Evolutionary conservation across 2,329 filamentous ascomycete species (phyloP), one percentile per base, ranked within the genome.

Genomic region (Atkinsonella texensis): DNA sequence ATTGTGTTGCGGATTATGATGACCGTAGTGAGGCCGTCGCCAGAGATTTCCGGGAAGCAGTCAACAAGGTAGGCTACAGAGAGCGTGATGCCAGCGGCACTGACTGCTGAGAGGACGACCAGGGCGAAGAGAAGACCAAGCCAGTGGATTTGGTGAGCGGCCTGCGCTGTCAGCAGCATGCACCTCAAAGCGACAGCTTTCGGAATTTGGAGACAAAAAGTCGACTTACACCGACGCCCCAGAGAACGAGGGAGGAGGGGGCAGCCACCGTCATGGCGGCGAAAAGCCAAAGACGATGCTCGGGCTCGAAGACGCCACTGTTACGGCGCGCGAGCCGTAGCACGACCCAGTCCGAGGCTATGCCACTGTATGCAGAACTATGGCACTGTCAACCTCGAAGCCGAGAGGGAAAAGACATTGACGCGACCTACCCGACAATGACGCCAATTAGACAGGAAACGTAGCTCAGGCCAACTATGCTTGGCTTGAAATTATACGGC

Each of bases 201-300:
- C 5, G 2, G 20, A 2, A 23, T 23, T 39, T 39, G 2, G 15
- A 42, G 10, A 2, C 32, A 33, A 4, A 23, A 11, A 38, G n/a
- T 11, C 32, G 31, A 52, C 58, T 50, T 53, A 59, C 65, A 3
- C 64, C 65, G 2, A 67, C 63, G 0, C 65, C 65, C 65, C 65
- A 67, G 2, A 67, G 59, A 31, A 67, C 59, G 18, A 66, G 55
- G 0, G 58, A 58, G 1, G 52, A 57, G 0, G 65, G 64, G 9
- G 62, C 57, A n/a, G 65, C 55, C 18, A 66, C 32, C 1, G 62
- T 57, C 5, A 63, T 64, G 8, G 63, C 53, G 5, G 60, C 47
- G 35, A 70, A 67, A 0, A 68, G 62, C 70, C 70, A 73, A 0
- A 73, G 57, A 1, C 70, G 62, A 35, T 71, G 66, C 49, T 73